Percentiles rank a stretch among this genome's conserved stretches.
These are phyloP conservation scores for Cyclotella baltica DNA, from an alignment of 108 stramenopile genomes.

Conservation along the genomic window DNA sequence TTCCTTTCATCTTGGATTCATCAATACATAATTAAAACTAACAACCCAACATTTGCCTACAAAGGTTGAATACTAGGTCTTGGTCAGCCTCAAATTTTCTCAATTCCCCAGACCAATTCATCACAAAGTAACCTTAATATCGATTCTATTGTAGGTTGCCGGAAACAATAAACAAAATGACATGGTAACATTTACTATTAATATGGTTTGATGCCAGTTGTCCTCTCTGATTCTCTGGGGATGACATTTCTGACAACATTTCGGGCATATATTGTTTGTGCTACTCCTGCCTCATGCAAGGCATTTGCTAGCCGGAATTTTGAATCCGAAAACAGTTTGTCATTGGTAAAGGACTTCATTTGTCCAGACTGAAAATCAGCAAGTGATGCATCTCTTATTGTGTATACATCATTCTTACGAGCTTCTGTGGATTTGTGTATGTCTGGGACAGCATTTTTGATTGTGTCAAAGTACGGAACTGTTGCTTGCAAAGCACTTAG, in stretches of 20 bases:
- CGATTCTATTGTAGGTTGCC: no score
- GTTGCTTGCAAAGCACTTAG: slow-evolving; percentile 47
- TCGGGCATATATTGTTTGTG: slow-evolving; percentile 38
- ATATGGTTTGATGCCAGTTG: slow-evolving; percentile 53
- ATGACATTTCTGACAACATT: slow-evolving; percentile 39
- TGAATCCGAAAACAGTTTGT: slow-evolving; percentile 52
- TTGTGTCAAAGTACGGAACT: slow-evolving; percentile 51
- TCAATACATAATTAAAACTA: no score
- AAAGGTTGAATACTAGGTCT: no score
- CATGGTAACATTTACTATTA: no score
- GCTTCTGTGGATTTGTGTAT: slow-evolving; percentile 52
- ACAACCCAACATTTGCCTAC: no score
- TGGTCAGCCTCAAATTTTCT: no score
- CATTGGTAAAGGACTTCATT: slow-evolving; percentile 47
- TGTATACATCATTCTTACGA: slow-evolving; percentile 48
- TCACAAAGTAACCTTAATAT: no score
- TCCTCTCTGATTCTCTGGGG: slow-evolving; percentile 44
- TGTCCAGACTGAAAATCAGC: slow-evolving; percentile 51
- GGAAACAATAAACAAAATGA: no score
- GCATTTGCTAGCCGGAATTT: slow-evolving; percentile 56
- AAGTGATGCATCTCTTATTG: slow-evolving; percentile 21
- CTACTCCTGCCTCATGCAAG: slow-evolving; percentile 52
- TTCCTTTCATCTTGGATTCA: no score
- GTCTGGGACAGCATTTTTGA: slow-evolving; percentile 33
- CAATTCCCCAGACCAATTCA: no score